Evolutionary conservation across 1,284 basidiomycete genomes (phyloP).

Genomic region (Coriolopsis trogii): DNA sequence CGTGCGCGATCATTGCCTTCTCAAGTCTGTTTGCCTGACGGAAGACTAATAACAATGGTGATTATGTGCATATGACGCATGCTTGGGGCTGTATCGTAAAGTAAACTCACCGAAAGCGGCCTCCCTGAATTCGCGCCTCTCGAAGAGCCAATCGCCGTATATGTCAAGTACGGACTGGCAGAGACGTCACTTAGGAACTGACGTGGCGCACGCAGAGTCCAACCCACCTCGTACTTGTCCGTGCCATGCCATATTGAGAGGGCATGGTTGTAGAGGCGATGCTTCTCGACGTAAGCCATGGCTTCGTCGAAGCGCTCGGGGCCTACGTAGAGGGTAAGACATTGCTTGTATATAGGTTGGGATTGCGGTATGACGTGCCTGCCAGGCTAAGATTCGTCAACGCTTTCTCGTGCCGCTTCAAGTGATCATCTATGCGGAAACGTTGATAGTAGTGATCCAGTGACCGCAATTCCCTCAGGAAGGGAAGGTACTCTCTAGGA

Average conservation of each 20-base stretch:
- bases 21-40: slow-evolving; percentile 59
- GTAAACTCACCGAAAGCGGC: slow-evolving; percentile 88
- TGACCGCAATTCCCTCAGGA: slow-evolving; percentile 87
- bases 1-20: slow-evolving; percentile 86
- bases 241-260: slow-evolving; percentile 74
- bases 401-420: slow-evolving; percentile 79
- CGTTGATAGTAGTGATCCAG: slow-evolving; percentile 84
- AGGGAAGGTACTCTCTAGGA: slow-evolving; percentile 96
- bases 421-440: slow-evolving; percentile 93
- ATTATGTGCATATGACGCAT: not conserved
- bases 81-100: slow-evolving; percentile 32
- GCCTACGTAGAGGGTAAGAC: too few relatives aligned
- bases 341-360: too few relatives aligned
- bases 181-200: too few relatives aligned
- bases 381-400: slow-evolving; percentile 76
- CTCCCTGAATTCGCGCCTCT: slow-evolving; percentile 81
- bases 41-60: slow-evolving; percentile 57
- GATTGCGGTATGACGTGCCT: slow-evolving; percentile 59
- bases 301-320: slow-evolving; percentile 78
- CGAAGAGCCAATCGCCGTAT: slow-evolving; percentile 91
- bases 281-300: slow-evolving; percentile 76
- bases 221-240: slow-evolving; percentile 67
- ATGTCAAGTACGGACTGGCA: slow-evolving; percentile 58
- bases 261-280: slow-evolving; percentile 79
- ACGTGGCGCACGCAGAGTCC: too few relatives aligned